Evolutionary conservation across 2,329 filamentous ascomycete species (phyloP).

Genomic region (Sporothrix dimorphospora): DNA sequence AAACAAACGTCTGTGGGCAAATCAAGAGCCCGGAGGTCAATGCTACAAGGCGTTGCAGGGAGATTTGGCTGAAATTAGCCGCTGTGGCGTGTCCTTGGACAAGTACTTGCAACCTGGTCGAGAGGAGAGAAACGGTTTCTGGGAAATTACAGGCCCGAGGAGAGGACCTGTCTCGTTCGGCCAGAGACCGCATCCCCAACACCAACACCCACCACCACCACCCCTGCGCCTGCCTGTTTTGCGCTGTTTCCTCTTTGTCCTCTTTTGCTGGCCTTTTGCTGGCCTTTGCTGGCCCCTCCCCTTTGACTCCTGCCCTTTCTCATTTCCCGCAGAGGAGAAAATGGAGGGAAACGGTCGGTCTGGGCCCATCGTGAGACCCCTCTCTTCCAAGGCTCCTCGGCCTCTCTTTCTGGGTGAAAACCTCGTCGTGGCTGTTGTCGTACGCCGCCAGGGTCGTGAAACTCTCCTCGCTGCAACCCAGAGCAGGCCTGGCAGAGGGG

Average conservation of each 20-base stretch:
- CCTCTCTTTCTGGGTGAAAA: neutral
- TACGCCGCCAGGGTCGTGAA: conserved; percentile 14
- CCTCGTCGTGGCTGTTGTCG: conserved; percentile 5
- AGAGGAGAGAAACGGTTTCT: conserved; percentile 5
- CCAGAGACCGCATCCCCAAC: neutral
- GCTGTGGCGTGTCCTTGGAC: neutral
- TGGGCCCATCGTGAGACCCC: neutral
- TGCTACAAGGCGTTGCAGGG: neutral
- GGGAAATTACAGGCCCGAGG: conserved; percentile 23
- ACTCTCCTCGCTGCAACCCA: neutral
- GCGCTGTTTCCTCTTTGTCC: neutral
- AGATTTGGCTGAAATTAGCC: neutral
- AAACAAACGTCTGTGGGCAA: conserved; percentile 23
- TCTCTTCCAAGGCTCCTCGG: neutral
- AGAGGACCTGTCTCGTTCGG: neutral
- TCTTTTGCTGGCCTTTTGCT: neutral
- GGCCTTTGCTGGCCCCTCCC: neutral
- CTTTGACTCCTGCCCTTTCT: neutral
- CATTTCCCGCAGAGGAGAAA: neutral
- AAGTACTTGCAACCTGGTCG: neutral
- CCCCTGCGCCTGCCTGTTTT: neutral
- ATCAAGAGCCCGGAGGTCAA: conserved; percentile 2
- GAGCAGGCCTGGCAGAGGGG: neutral
- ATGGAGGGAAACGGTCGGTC: neutral
- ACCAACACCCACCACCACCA: neutral